These are phyloP conservation scores for Mallotus repandus DNA, from an alignment of 441 rosid species.

Conservation along the genomic window DNA sequence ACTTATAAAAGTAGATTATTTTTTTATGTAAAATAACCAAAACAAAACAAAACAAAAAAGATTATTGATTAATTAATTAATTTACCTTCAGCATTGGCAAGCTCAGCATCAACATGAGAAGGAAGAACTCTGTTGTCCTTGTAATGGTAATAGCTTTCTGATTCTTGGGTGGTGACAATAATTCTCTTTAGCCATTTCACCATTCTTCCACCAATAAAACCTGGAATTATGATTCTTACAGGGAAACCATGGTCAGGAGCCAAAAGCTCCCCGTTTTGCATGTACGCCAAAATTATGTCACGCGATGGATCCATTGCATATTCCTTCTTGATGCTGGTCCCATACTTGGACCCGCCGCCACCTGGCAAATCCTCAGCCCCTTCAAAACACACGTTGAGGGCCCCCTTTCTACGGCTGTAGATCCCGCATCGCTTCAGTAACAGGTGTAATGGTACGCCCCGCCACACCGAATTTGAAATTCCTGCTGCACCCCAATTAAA, in stretches of 20 bases:
- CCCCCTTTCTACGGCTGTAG: slow-evolving; percentile 54
- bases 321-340: slow-evolving; percentile 67
- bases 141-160: slow-evolving; percentile 70
- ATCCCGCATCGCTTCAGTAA: slow-evolving; percentile 74
- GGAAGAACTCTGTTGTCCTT: slow-evolving; percentile 84
- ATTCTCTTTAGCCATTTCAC: slow-evolving; percentile 86
- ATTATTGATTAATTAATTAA: no score
- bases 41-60: not conserved
- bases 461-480: slow-evolving; percentile 82
- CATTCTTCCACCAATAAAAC: slow-evolving; percentile 89
- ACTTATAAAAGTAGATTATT: no score
- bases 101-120: slow-evolving; percentile 77
- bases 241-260: slow-evolving; percentile 92
- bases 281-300: slow-evolving; percentile 84
- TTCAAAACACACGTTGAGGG: slow-evolving; percentile 81
- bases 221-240: slow-evolving; percentile 72
- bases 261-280: slow-evolving; percentile 83
- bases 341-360: slow-evolving; percentile 89
- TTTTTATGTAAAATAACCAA: not conserved
- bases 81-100: slow-evolving; percentile 79
- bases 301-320: slow-evolving; percentile 77
- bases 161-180: slow-evolving; percentile 65
- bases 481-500: slow-evolving; percentile 95
- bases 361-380: slow-evolving; percentile 91
- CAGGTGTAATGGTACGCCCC: slow-evolving; percentile 57